Base-by-base conservation (phyloP, 495 filamentous ascomycete species). In the Jackrogersella multiformis region DNA sequence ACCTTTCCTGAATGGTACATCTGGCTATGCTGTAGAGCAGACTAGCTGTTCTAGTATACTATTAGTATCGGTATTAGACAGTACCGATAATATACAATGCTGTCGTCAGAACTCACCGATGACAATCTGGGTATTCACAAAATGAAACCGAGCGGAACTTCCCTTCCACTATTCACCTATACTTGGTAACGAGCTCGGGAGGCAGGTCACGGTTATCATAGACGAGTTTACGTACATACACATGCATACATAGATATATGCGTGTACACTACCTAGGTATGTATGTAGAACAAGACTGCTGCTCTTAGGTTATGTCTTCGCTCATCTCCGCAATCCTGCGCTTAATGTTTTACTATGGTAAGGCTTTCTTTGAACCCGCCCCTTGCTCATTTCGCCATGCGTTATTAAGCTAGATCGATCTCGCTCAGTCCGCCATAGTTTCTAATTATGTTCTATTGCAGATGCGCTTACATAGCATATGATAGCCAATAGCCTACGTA, bases 171-270 rank as follows among this genome's bases (percentile, higher is more conserved):
- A 21, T 59, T 53, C 44, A 36, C 30, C 56, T 56, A 66, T 36
- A 39, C 62, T 38, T 70, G 67, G 67, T 70, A 70, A 65, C 67
- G 67, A 70, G 67, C 61, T 70, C 67, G 67, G 66, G n/a, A n/a
- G n/a, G 24, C 42, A 46, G 44, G 67, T 61, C 65, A 58, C 66
- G 44, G 51, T 39, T 58, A 55, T 57, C 51, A 56, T 56, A 69
- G 57, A 57, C 34, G 55, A 56, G 39, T 26, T 45, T 42, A 55
- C 46, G 15, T 36, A 16, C 49, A 7, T 38, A 42, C 20, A 55
- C 34, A 46, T 20, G 41, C 21, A n/a, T n/a, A n/a, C n/a, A n/a
- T n/a, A n/a, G n/a, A n/a, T n/a, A n/a, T n/a, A n/a, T n/a, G n/a
- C n/a, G n/a, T n/a, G n/a, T n/a, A n/a, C n/a, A n/a, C n/a, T n/a